A percentile compares a stretch with the other conserved stretches of the same genome.
phyloP scores from a whole-genome alignment of 345 rosid genomes.

The Eucalyptus regnans region DNA sequence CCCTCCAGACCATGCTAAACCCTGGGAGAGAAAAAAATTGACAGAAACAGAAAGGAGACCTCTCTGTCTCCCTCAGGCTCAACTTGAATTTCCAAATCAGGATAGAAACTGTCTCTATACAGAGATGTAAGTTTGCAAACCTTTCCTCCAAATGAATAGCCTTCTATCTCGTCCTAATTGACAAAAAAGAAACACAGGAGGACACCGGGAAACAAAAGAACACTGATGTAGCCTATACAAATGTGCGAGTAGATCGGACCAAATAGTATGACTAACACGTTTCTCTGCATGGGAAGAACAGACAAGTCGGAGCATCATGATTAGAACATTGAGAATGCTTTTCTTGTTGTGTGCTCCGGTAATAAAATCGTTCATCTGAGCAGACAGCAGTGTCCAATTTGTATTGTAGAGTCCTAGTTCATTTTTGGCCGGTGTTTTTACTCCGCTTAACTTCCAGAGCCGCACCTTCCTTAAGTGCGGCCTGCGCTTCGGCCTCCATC shows the following conservation, averaged over 20 bases:
- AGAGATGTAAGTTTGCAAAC: constrained; percentile 1
- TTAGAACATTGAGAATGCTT: background rate
- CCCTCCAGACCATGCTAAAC: background rate
- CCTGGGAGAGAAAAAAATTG: background rate
- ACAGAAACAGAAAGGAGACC: background rate
- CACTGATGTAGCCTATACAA: background rate
- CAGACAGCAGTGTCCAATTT: background rate
- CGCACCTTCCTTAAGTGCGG: constrained; percentile 66
- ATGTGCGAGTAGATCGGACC: background rate
- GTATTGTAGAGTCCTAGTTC: background rate
- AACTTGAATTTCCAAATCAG: background rate
- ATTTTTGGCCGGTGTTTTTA: constrained; percentile 2
- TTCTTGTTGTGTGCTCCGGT: background rate
- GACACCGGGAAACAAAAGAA: background rate
- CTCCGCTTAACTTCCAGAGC: constrained; percentile 48
- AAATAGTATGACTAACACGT: background rate
- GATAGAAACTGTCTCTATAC: constrained; percentile 1
- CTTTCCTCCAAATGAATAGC: background rate
- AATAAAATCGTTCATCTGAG: background rate
- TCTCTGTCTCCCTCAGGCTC: background rate
- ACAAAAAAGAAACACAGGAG: background rate
- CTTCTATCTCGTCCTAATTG: background rate
- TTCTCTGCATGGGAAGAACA: background rate
- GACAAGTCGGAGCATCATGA: background rate
- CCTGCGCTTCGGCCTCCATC: constrained; percentile 66